Percentiles rank a stretch among this genome's conserved stretches.
These are phyloP conservation scores for Zymoseptoria pseudotritici DNA, from an alignment of 2,329 filamentous ascomycete genomes.

Conservation along the genomic window DNA sequence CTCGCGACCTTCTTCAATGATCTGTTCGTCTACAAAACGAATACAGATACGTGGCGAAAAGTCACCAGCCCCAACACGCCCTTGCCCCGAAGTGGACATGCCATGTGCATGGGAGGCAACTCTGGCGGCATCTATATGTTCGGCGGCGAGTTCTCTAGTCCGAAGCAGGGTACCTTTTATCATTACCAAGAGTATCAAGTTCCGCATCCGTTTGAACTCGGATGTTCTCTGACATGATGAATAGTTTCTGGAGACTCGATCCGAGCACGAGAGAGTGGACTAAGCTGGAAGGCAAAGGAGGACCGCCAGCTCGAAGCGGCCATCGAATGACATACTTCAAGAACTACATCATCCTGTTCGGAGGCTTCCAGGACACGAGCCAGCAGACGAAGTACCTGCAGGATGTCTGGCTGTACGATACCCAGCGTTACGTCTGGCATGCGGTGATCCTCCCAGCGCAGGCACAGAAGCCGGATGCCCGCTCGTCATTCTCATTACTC, in stretches of 20 bases:
- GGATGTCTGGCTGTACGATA: conserved; percentile 95
- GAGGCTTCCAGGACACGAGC: conserved; percentile 94
- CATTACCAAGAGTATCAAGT: conserved; percentile 92
- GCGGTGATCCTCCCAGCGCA: conserved; percentile 67
- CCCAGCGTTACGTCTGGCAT: conserved; percentile 76
- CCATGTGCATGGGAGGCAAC: conserved; percentile 87
- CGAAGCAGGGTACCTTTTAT: conserved; percentile 97
- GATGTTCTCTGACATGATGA: no score
- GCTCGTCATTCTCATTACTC: conserved; percentile 85
- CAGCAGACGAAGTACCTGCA: conserved; percentile 89
- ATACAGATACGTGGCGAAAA: conserved; percentile 81
- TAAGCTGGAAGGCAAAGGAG: conserved; percentile 73
- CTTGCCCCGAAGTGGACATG: conserved; percentile 83
- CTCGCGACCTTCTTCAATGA: conserved; percentile 67
- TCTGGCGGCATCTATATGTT: conserved; percentile 82
- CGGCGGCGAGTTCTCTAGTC: conserved; percentile 91
- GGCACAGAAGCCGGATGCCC: conserved; percentile 72
- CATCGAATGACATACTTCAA: conserved; percentile 83
- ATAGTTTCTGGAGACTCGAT: conserved; percentile 78
- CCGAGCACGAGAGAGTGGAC: conserved; percentile 81
- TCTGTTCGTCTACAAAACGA: conserved; percentile 63
- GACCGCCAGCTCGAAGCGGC: conserved; percentile 76
- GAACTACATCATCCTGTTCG: conserved; percentile 91
- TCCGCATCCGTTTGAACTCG: no score
- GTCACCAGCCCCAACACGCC: conserved; percentile 89